These are phyloP conservation scores for Tarenaya hassleriana DNA, from an alignment of 345 rosid genomes.

Conservation along the genomic window DNA sequence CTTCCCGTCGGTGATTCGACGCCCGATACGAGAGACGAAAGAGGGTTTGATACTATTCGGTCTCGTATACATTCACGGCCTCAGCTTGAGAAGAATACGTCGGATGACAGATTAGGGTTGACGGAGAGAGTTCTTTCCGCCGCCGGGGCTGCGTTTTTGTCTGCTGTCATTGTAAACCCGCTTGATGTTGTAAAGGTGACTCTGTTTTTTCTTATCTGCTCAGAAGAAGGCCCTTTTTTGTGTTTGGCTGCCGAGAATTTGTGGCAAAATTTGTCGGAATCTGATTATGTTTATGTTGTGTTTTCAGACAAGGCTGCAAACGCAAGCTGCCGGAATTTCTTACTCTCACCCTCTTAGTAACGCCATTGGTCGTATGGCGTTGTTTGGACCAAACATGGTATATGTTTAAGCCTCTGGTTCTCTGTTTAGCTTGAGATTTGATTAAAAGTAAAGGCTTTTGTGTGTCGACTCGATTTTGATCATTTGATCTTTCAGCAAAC, in stretches of 20 bases:
- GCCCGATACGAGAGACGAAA: constrained; percentile 15
- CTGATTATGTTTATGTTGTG: neutral
- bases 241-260: too few relatives aligned
- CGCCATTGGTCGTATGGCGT: constrained; percentile 73
- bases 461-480: neutral
- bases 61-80: constrained; percentile 20
- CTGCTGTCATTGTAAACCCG: constrained; percentile 83
- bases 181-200: constrained; percentile 87
- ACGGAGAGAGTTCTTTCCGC: constrained; percentile 75
- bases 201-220: neutral
- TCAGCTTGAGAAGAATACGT: constrained; percentile 14
- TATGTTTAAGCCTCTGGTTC: constrained; percentile 2
- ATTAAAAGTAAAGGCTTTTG: neutral
- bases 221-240: too few relatives aligned
- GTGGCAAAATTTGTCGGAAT: too few relatives aligned
- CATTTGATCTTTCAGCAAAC: neutral
- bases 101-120: constrained; percentile 48
- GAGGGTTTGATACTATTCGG: constrained; percentile 14
- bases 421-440: neutral
- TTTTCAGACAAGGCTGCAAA: constrained; percentile 83
- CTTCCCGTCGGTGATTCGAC: constrained; percentile 10
- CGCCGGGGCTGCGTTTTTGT: constrained; percentile 87
- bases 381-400: constrained; percentile 92
- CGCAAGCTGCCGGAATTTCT: constrained; percentile 89
- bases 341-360: constrained; percentile 92